Evolutionary conservation across 495 filamentous ascomycete species (phyloP), one percentile per base, ranked within the genome.

Genomic region (Penicillium dipodomyicola): DNA sequence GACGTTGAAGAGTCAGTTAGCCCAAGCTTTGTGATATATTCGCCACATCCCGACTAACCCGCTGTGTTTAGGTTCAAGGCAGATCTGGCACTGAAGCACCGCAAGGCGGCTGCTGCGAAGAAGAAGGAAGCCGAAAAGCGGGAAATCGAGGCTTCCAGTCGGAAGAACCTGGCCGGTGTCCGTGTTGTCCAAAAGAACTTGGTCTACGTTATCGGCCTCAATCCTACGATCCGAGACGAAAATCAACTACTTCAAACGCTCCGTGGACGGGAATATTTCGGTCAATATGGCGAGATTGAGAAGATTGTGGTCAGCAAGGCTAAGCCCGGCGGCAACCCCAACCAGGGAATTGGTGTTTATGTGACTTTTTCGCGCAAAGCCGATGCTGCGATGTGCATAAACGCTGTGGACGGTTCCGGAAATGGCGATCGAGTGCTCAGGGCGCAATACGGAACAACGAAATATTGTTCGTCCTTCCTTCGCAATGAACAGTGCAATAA

Each of bases 261-360:
- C 19, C 87, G 95, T 46, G 90, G 90, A 42, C 80, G 82, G 44
- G 86, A 96, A 59, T 99, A 97, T 68, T 99, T 99, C 66, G 95
- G 95, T 5, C 95, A 97, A 67, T 99, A 99, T 68, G 95, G 95
- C 60, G 93, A 94, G 67, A 99, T 99, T 60, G 85, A 94, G 61
- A 99, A 99, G 67, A 97, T 99, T 39, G 96, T 96, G 43, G 96
- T 99, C 53, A 97, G 92, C 77, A 97, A 96, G 68, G 85, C 92
- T 2, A 93, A 92, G 69, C 83, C 85, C 11, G 84, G 85, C 53
- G 81, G 85, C 14, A 84, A 87, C 58, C 84, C 85, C 22, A 80
- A 82, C 50, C 88, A 91, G 58, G 91, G 91, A 1, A 89, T 97
- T 8, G 95, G 95, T 29, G 91, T 99, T 49, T 97, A 99, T 65